Evolutionary conservation across 768 basidiomycete species (phyloP).

Genomic region (Hysterangium stoloniferum): DNA sequence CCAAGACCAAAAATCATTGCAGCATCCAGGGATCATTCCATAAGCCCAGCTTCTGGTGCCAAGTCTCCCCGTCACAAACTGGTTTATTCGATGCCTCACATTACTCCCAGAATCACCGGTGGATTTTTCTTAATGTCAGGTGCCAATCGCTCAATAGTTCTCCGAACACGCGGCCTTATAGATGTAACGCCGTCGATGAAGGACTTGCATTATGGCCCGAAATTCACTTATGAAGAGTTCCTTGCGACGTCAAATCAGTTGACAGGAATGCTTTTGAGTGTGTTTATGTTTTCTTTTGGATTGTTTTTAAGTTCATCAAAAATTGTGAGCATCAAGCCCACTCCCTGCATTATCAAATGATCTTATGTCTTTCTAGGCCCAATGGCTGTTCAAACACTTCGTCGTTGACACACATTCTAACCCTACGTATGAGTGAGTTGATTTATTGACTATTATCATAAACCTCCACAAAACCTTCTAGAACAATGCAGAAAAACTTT

Average conservation of each 20-base stretch:
- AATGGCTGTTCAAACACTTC: conserved; percentile 46
- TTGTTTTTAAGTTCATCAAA: neutral
- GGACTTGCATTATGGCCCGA: conserved; percentile 47
- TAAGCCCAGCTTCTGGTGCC: conserved; percentile 36
- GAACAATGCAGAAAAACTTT: conserved; percentile 51
- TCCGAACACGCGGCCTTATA: conserved; percentile 46
- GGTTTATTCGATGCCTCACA: conserved; percentile 31
- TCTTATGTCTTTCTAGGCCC: conserved; percentile 37
- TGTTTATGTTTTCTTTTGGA: conserved; percentile 1
- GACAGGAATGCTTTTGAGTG: conserved; percentile 12
- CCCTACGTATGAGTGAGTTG: conserved; percentile 54
- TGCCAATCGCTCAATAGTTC: conserved; percentile 41
- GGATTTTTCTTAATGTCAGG: conserved; percentile 37
- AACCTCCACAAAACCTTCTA: conserved; percentile 19
- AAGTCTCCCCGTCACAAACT: conserved; percentile 19
- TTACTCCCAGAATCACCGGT: conserved; percentile 29
- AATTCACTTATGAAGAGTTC: conserved; percentile 76
- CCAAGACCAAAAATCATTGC: conserved; percentile 25
- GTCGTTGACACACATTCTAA: conserved; percentile 51
- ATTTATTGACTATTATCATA: neutral
- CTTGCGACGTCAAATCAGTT: conserved; percentile 14
- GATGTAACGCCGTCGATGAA: conserved; percentile 3
- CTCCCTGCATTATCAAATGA: neutral
- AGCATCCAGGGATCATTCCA: conserved; percentile 28
- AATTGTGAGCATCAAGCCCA: neutral